Evolutionary conservation across 2,329 filamentous ascomycete genomes (phyloP), one percentile per base, ranked within the genome.

Genomic region (Aspergillus sp.): DNA sequence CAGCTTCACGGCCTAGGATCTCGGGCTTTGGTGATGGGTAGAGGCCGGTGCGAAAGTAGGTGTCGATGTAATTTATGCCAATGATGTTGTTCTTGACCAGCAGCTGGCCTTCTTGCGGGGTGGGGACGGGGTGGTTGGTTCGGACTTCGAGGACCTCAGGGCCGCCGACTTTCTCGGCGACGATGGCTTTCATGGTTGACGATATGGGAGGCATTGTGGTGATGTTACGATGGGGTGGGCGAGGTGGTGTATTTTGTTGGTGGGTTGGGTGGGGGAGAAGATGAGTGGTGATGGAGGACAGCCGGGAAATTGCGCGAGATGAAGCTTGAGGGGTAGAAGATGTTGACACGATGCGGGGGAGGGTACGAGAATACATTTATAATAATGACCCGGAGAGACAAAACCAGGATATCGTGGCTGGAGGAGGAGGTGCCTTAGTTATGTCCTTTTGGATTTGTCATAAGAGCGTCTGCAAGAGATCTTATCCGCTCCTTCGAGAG

Each of bases 41-140:
- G 51, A 96, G 84, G 11, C 93, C 93, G 12, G 83, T 86, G 72
- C 93, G 91, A 83, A 93, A 96, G 77, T 96, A 96, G 40, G 84
- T 96, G 75, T 96, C 93, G 68, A 96, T 96, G 77, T 84, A 96
- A 77, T 96, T 96, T 60, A 96, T 80, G 59, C 92, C 93, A 49
- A 89, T 82, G 71, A 84, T 89, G 62, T 88, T 85, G 75, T 96
- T 96, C 75, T 88, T 89, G 58, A 96, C 84, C 4, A 96, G 83
- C 20, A 96, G 75, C 64, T 96, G 82, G 58, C 86, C 87, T n/a
- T 87, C 84, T 37, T 84, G 79, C 2, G 83, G 84, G 50, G 81
- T 77, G 0, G 91, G 90, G 1, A 96, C 84, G 5, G 89, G 86
- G 3, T 91, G 73, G 68, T 91, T 85, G 17, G 85, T 85, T 68